Conservation (phyloP, 2,329 filamentous ascomycete genomes). For the Fusarium pseudograminearum region DNA sequence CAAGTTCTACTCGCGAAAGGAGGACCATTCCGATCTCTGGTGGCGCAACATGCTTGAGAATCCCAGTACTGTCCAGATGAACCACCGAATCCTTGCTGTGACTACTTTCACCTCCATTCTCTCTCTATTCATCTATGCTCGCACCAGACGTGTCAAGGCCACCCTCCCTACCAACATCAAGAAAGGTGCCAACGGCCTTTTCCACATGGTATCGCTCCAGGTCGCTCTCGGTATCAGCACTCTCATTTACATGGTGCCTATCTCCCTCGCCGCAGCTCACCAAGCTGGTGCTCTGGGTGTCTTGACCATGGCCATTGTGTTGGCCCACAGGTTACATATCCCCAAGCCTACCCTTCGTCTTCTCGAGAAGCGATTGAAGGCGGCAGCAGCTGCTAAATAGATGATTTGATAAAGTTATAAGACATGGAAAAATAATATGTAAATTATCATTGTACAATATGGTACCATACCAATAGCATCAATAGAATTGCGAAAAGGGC, state of each 20-base stretch:
- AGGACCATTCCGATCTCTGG: constrained; percentile 85
- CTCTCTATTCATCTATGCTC: constrained; percentile 82
- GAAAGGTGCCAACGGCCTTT: constrained; percentile 80
- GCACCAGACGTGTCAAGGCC: constrained; percentile 69
- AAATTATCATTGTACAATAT: constrained; percentile 46
- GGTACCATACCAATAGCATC: constrained; percentile 34
- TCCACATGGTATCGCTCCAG: constrained; percentile 86
- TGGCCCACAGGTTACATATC: constrained; percentile 82
- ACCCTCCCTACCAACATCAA: constrained; percentile 72
- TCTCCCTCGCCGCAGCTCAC: constrained; percentile 87
- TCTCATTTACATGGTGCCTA: constrained; percentile 92
- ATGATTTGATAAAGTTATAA: constrained; percentile 31
- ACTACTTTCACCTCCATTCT: constrained; percentile 88
- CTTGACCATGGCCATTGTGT: constrained; percentile 82
- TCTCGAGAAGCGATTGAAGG: constrained; percentile 64
- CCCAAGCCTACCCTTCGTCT: constrained; percentile 73
- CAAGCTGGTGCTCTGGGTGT: constrained; percentile 91
- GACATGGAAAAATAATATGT: constrained; percentile 33
- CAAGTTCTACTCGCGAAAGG: constrained; percentile 82
- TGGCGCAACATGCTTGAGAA: constrained; percentile 99
- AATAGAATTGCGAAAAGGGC: constrained; percentile 27
- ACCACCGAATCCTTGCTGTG: constrained; percentile 92
- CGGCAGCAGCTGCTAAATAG: constrained; percentile 37
- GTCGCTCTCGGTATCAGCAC: constrained; percentile 90
- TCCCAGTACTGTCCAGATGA: constrained; percentile 92